phyloP scores from a whole-genome alignment of 1,284 basidiomycete genomes.

The Neotropicomus parvogracilis region DNA sequence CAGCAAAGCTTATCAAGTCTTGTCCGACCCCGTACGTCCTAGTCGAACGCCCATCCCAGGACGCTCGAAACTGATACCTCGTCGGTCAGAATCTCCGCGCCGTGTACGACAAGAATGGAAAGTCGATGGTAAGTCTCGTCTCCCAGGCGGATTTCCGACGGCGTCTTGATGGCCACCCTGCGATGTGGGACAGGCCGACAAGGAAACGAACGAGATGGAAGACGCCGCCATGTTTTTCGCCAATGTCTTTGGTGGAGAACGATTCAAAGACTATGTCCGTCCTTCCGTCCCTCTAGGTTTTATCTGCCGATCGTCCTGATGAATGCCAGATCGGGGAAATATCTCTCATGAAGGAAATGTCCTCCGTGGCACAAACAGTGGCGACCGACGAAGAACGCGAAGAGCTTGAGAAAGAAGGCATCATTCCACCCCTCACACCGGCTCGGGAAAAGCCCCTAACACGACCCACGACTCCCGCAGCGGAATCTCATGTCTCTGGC shows the following conservation, averaged over 20 bases:
- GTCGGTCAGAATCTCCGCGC: conserved; percentile 71
- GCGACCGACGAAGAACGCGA: conserved; percentile 90
- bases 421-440: conserved; percentile 26
- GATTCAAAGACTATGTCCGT: conserved; percentile 81
- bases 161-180: conserved; percentile 1
- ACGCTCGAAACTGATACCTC: conserved; percentile 19
- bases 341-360: conserved; percentile 89
- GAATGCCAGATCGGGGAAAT: conserved; percentile 81
- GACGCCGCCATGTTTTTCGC: conserved; percentile 91
- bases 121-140: conserved; percentile 61
- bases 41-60: conserved; percentile 17
- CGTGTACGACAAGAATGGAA: conserved; percentile 95
- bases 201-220: conserved; percentile 71
- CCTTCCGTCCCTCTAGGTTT: not conserved
- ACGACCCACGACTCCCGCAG: conserved; percentile 28
- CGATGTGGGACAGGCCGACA: conserved; percentile 51
- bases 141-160: conserved; percentile 7
- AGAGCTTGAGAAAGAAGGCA: conserved; percentile 73
- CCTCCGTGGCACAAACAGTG: conserved; percentile 72
- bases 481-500: conserved; percentile 14
- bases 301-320: conserved; percentile 1
- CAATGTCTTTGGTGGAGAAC: conserved; percentile 88
- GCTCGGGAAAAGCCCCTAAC: conserved; percentile 21
- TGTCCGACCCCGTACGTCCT: conserved; percentile 71
- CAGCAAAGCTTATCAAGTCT: conserved; percentile 88